Conservation (phyloP, 1,284 basidiomycete species). For the Athelia sp. region DNA sequence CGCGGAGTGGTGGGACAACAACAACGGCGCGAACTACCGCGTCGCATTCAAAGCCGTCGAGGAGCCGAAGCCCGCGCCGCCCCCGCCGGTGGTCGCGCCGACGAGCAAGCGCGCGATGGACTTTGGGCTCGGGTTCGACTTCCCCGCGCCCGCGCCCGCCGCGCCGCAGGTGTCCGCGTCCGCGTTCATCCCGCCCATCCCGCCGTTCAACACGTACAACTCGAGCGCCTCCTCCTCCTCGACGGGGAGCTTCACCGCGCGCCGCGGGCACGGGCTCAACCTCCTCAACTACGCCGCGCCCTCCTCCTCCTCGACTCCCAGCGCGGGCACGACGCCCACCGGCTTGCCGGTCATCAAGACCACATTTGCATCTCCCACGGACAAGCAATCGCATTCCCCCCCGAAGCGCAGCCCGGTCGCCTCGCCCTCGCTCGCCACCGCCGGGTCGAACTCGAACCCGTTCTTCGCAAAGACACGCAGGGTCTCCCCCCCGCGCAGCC, state of each 20-base stretch:
- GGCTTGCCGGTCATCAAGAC: not conserved
- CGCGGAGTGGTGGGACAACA: conserved; percentile 88
- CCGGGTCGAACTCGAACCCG: conserved; percentile 1
- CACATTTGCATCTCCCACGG: not conserved
- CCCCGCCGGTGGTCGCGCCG: not conserved
- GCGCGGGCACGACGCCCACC: not conserved
- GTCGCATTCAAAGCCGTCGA: conserved; percentile 45
- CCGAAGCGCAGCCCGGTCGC: not conserved
- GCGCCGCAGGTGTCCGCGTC: not conserved
- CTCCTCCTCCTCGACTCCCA: not conserved
- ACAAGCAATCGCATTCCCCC: not conserved
- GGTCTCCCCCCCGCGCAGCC: not conserved
- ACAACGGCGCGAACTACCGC: conserved; percentile 73
- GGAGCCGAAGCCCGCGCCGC: not conserved
- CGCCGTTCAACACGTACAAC: not conserved
- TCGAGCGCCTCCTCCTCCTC: conserved; percentile 4
- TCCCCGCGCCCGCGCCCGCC: not conserved
- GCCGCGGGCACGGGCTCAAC: not conserved
- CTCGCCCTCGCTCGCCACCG: not conserved
- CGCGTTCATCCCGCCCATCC: not conserved
- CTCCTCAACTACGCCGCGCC: not conserved
- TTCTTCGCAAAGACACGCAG: not conserved
- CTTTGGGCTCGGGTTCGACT: not conserved
- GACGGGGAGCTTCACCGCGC: not conserved
- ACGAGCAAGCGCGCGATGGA: not conserved